phyloP scores from a whole-genome alignment of 257 asterid genomes.

The Solanum pinnatisectum region DNA sequence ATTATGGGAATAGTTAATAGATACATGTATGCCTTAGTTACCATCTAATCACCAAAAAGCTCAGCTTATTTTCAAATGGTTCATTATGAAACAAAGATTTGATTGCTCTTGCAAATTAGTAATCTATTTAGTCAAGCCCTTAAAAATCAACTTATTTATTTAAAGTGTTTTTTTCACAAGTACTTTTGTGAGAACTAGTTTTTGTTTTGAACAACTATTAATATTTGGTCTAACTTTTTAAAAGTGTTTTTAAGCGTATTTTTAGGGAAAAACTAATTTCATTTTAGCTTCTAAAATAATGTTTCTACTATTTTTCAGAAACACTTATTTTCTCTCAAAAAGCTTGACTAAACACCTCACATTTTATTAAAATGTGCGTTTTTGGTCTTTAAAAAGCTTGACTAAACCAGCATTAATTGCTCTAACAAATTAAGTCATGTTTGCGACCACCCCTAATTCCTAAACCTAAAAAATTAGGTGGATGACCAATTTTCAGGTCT shows the following conservation, averaged over 20 bases:
- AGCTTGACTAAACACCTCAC: not conserved
- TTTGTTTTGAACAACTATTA: not conserved
- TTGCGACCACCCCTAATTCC: not conserved
- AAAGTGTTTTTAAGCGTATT: not conserved
- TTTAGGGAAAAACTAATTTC: not conserved
- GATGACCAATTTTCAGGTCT: not conserved
- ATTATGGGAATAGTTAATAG: constrained; percentile 6
- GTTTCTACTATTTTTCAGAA: not conserved
- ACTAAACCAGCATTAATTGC: not conserved
- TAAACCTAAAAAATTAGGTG: not conserved
- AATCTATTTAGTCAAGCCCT: not conserved
- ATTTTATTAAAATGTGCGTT: too few species aligned
- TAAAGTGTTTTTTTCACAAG: not conserved
- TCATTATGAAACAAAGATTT: constrained; percentile 1
- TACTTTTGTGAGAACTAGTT: not conserved
- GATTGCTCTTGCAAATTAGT: not conserved
- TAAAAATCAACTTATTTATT: not conserved
- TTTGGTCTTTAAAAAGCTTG: not conserved
- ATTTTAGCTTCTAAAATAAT: not conserved
- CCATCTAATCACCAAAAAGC: constrained; percentile 18
- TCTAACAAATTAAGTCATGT: not conserved
- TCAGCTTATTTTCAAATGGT: constrained; percentile 4
- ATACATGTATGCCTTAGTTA: constrained; percentile 12
- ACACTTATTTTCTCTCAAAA: not conserved
- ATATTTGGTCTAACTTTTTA: not conserved